Evolutionary conservation across 2,329 filamentous ascomycete genomes (phyloP), one percentile per base, ranked within the genome.

Genomic region (Paecilomyces formosus): DNA sequence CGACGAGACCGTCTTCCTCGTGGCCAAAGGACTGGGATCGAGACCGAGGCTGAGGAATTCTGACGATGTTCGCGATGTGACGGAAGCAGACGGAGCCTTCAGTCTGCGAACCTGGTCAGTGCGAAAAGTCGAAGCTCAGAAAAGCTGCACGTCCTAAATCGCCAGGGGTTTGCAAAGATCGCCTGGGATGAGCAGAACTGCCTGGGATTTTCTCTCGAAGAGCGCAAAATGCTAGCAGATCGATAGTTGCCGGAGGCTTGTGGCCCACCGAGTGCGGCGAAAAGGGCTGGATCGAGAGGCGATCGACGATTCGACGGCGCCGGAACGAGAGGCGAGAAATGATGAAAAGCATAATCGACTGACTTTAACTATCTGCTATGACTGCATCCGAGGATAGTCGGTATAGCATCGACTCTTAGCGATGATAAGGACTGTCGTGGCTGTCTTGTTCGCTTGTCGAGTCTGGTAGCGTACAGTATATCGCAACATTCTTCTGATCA

Each of bases 171-270:
- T 26, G 24, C 24, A 26, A 51, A 56, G 54, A 54, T 55, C 55
- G 50, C 54, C 55, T 50, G 53, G 39, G 54, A 57, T 84, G 82
- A 66, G 81, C 86, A 62, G 90, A 89, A 58, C 85, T 53, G 57
- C 28, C 49, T 52, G 49, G 51, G 57, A 53, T 45, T 56, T 51
- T 57, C 33, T 53, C 5, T 31, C 30, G 45, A 22, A 11, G 45
- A 50, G 45, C 22, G 50, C 22, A 28, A 52, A 24, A 52, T 24
- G 88, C 83, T 0, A 94, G 79, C 2, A 85, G 75, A 63, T 88
- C 85, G 49, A 93, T 74, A 0, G 80, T 86, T 5, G 84, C 80
- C 0, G 83, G 78, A 13, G 67, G 66, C 35, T 68, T 60, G 55
- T 28, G 50, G 50, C 50, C 50, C 50, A 52, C 50, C 50, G 21